Evolutionary conservation across 2,329 filamentous ascomycete species (phyloP), one percentile per base, ranked within the genome.

Genomic region (Venturia carpophila): DNA sequence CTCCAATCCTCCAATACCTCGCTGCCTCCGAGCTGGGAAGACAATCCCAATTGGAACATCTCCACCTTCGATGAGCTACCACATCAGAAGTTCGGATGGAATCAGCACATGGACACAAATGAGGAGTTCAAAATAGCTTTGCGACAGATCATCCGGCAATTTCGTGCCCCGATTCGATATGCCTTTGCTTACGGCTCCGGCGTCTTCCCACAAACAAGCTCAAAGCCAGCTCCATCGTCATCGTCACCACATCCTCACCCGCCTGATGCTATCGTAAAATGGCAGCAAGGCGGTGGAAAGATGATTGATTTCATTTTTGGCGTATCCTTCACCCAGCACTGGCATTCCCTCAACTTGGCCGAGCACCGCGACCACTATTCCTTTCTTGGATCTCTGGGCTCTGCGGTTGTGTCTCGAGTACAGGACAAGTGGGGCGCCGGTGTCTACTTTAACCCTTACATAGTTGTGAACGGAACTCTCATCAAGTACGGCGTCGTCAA

Each of bases 301-400:
- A 96, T 97, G 87, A 96, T 99, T 68, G 94, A 99, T 77, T 96
- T 99, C 74, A 95, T 99, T 70, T 94, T 99, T 74, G 94, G 93
- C 34, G 93, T 97, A 13, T 91, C 90, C 0, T 91, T 96, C 75
- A 91, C 90, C 1, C 90, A 99, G 73, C 94, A 99, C 77, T 99
- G 93, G 91, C 94, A 99, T 77, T 92, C 89, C 42, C 82, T 99
- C 67, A 99, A 99, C 72, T 81, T 99, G 70, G 82, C 84, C 69
- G 89, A 97, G 74, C 89, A 99, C 73, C 88, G 90, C 9, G 84
- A 95, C 71, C 94, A 99, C 76, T 99, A 99, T 78, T 97, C 93
- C 1, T 87, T 84, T 13, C 79, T 99, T 24, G 90, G 90, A 1
- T 88, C 86, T 17, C 77, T 97, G 24, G 93, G 93, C 1, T 97